These are phyloP conservation scores for Rosa chinensis DNA, from an alignment of 306 rosid genomes.

Conservation along the genomic window DNA sequence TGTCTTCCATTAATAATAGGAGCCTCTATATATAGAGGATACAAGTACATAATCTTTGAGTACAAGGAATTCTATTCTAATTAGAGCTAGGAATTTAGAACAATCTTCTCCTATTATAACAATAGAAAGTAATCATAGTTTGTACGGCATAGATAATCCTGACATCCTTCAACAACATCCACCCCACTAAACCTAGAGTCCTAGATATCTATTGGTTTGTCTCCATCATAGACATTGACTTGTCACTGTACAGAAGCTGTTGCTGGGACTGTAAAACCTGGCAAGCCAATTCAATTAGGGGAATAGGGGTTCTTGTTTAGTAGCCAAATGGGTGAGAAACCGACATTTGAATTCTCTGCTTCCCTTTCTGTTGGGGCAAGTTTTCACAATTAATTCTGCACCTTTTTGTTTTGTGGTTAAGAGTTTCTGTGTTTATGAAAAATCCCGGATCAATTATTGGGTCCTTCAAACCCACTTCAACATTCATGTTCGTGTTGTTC, in stretches of 20 bases:
- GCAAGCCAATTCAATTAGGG: not conserved
- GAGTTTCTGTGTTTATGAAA: not conserved
- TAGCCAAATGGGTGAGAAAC: not conserved
- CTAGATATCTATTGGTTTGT: not conserved
- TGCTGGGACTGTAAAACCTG: not conserved
- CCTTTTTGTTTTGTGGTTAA: not conserved
- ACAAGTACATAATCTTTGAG: no score
- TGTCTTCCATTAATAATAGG: no score
- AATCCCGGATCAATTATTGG: not conserved
- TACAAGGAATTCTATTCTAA: no score
- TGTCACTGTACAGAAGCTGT: not conserved
- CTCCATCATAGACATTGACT: conserved; percentile 2
- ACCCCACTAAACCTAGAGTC: not conserved
- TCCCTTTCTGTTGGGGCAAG: conserved; percentile 39
- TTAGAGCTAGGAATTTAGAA: no score
- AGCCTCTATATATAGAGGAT: no score
- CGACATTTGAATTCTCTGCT: conserved; percentile 13
- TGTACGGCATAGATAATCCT: no score
- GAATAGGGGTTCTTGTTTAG: not conserved
- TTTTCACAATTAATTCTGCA: not conserved
- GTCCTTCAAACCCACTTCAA: not conserved
- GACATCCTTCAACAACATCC: not conserved
- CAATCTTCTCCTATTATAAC: no score
- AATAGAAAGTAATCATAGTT: no score
- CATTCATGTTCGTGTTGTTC: conserved; percentile 12